Base-by-base conservation (phyloP, 768 basidiomycete genomes). In the Pleurotus tuber-regium region DNA sequence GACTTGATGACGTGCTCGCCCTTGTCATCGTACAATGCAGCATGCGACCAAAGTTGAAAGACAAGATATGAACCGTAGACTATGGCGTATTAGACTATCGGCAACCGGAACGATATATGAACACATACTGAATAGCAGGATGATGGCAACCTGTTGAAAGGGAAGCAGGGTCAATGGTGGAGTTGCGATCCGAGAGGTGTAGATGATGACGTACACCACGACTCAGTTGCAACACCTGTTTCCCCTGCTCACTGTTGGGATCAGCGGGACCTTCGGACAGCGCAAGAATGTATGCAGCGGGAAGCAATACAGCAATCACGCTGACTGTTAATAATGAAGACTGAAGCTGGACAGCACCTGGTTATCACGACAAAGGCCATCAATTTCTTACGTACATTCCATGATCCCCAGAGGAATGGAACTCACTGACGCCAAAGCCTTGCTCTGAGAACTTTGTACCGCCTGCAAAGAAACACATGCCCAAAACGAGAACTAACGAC, bases 391-490 rank as follows among this genome's bases (percentile, higher is more conserved):
- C n/a, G n/a, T n/a, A n/a, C n/a, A n/a, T n/a, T n/a, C n/a, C n/a
- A n/a, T n/a, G n/a, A n/a, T n/a, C n/a, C n/a, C n/a, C n/a, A n/a
- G n/a, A n/a, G n/a, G n/a, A n/a, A n/a, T n/a, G n/a, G n/a, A 48
- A 72, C 87, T 61, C 56, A 89, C 89, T 84, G 33, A 77, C 68
- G 42, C 84, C 83, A 59, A 91, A 89, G 1, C 84, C 89, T 68
- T 92, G 90, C 58, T 91, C 86, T 16, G 85, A 86, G 61, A 82
- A 92, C 58, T 79, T 79, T 44, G 83, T 69, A 16, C 90, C 90
- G 51, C 89, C 90, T 18, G 87, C 89, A 58, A 92, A 92, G 70
- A 92, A 92, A 61, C 90, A 92, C 91, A 93, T 91, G 43, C 91
- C 91, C 25, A 92, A 75, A 14, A 93, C 84, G 43, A 94, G 76